These are phyloP conservation scores for Suillus americanus DNA, from an alignment of 768 basidiomycete genomes.

Conservation along the genomic window DNA sequence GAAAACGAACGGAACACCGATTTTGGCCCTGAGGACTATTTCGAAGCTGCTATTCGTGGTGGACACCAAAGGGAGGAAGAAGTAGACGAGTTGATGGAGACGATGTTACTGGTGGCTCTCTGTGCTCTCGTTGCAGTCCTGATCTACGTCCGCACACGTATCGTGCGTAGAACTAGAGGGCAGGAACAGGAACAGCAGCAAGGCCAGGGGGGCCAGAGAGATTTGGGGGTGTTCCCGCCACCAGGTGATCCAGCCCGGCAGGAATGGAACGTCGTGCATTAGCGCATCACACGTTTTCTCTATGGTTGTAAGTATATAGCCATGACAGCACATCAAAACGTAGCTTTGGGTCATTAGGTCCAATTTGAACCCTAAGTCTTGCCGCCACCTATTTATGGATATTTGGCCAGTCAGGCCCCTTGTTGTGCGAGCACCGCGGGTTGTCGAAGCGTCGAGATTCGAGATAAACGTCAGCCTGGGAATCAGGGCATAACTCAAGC, in stretches of 20 bases:
- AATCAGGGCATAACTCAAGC: constrained; percentile 1
- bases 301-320: neutral
- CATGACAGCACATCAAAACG: neutral
- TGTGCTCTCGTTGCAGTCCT: constrained; percentile 73
- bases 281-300: constrained; percentile 13
- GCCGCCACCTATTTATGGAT: neutral
- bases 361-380: neutral
- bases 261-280: constrained; percentile 66
- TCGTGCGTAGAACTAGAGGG: constrained; percentile 69
- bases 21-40: constrained; percentile 81
- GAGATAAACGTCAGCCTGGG: constrained; percentile 5
- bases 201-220: constrained; percentile 32
- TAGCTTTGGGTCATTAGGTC: neutral
- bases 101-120: constrained; percentile 71
- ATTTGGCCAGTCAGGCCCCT: neutral
- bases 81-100: constrained; percentile 74
- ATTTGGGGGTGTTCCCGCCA: constrained; percentile 56
- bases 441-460: constrained; percentile 2
- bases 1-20: constrained; percentile 75
- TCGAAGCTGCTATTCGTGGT: constrained; percentile 63
- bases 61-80: constrained; percentile 63
- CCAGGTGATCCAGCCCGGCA: constrained; percentile 62
- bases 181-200: constrained; percentile 53
- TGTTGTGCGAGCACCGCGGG: constrained; percentile 1
- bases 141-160: constrained; percentile 77